Evolutionary conservation across 192 early-diverging fungal genomes (phyloP), one percentile per base, ranked within the genome.

Genomic region (Nowakowskiella sp.): DNA sequence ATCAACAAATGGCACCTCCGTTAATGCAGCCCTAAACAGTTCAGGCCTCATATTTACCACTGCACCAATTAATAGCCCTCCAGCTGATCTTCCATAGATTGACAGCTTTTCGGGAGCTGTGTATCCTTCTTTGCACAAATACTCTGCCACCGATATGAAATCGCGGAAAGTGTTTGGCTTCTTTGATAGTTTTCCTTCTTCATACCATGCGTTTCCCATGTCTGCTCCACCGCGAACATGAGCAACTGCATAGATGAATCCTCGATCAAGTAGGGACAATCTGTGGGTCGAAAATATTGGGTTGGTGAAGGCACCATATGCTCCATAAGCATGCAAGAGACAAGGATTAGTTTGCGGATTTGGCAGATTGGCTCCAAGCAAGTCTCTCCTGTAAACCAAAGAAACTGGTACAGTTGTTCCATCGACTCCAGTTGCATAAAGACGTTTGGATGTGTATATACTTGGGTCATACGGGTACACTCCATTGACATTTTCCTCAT

Each of bases 191-290:
- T 81, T 85, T 13, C 89, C 89, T 6, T 72, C 67, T 28, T 84
- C 67, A 53, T 91, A 91, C 89, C 89, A 91, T 2, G 70, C 57
- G 19, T 73, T 70, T 0, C 89, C 89, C 6, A 91, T 47, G 42
- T 91, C 89, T 5, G 80, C 71, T 13, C 89, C 88, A 4, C 89
- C 89, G 27, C 89, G 64, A 1, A 89, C 86, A 68, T 91, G 89
- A 24, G 88, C 86, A 46, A 91, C 57, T 0, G 85, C 88, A 60
- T 85, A 83, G 9, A 83, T 64, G 84, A 88, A 91, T 1, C 87
- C 87, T 32, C 89, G 70, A 33, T 83, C 84, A 39, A 91, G 53
- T 3, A 91, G 63, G 31, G 89, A 81, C 23, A 91, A 77, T 32
- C 85, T 69, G 42, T 87, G 80, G 13, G 87, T 59, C 22, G 83